Evolutionary conservation across 345 rosid species (phyloP), one percentile per base, ranked within the genome.

Genomic region (Draba incana): DNA sequence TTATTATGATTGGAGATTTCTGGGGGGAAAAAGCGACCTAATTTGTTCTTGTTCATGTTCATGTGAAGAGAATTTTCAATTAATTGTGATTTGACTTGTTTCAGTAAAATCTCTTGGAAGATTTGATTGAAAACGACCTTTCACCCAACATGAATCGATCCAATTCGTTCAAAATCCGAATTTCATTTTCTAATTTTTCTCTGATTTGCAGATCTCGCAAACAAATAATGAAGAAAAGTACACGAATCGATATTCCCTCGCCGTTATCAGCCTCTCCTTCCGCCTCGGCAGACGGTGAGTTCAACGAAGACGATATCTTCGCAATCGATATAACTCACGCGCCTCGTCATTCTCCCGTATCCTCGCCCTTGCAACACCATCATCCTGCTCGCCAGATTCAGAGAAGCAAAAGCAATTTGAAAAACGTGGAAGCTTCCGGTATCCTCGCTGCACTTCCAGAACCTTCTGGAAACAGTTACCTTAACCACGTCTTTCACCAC

Each of bases 361-460:
- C 79, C 8, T 47, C 70, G 51, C 50, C 80, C n/a, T 51, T 57
- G 4, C 45, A 57, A 24, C 77, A 33, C 8, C 37, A 33, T 33
- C 37, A 64, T 7, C 73, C 63, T 6, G 41, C 69, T 41, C 68
- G 68, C 24, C 79, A 74, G 47, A 69, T 64, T 66, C 74, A 61
- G 52, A 27, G 65, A 13, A 74, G 64, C 59, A 80, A 59, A 61
- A 66, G 76, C 76, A 57, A 63, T 72, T 75, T 80, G 78, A 74
- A 73, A 58, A 64, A 53, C 57, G 62, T 79, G 43, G 88, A 85
- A 25, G 81, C 78, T 48, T 88, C 83, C 55, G 97, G 97, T 64
- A 91, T 91, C 77, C 86, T 87, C 24, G 92, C 96, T 0, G 98
- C 88, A 25, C 81, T 88, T 8, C 87, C 86, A 11, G 93, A 87